Conservation (phyloP, 805 yeast species). For the Wickerhamiella cacticola region DNA sequence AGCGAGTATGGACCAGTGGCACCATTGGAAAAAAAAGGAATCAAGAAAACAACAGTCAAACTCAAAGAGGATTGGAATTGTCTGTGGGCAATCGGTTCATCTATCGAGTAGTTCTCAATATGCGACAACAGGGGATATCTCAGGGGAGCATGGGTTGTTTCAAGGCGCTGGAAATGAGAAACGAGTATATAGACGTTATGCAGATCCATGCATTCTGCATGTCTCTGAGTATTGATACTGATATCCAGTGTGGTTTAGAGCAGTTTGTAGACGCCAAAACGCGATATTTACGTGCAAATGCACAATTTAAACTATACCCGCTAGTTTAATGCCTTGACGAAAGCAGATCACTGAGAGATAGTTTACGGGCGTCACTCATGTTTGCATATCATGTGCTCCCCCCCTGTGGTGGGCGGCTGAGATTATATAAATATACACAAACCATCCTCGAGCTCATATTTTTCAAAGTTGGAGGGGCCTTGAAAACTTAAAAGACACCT, state of each 20-base stretch:
- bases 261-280: too few relatives aligned
- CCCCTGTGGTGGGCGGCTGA: constrained; percentile 3
- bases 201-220: not conserved
- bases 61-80: too few relatives aligned
- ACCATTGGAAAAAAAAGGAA: not conserved
- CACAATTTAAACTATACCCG: not conserved
- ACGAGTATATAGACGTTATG: not conserved
- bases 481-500: constrained; percentile 4
- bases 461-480: too few relatives aligned
- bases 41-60: too few relatives aligned
- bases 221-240: not conserved
- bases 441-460: too few relatives aligned
- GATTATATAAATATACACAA: not conserved
- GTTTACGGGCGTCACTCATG: not conserved
- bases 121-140: not conserved
- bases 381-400: constrained; percentile 1
- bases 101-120: not conserved
- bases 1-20: too few relatives aligned
- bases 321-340: too few relatives aligned
- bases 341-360: too few relatives aligned
- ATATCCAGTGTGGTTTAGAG: too few relatives aligned
- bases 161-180: not conserved
- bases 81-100: not conserved
- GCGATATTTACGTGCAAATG: not conserved
- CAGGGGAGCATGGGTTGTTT: not conserved